Base-by-base conservation (phyloP, 108 stramenopile genomes). In the Pelagomonas calceolata region DNA sequence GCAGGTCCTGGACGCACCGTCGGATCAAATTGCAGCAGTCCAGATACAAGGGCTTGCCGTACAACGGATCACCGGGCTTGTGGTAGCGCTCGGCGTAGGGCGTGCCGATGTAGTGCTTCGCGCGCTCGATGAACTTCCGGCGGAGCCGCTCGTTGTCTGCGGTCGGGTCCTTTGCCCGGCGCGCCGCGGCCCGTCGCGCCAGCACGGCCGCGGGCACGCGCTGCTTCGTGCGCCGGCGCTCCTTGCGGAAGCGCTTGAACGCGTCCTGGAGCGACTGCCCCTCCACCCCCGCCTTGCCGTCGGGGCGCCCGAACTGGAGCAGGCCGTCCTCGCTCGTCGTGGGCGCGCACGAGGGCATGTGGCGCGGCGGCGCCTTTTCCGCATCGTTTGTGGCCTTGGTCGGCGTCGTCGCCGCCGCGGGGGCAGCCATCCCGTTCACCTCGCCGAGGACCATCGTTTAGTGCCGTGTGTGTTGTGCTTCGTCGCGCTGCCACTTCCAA, bases 71-170 rank as follows among this genome's bases (percentile, higher is more conserved):
- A 12, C 33, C 44, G 29, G 30, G 26, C 32, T 45, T 30, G 46
- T 79, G 72, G 74, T 79, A 79, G n/a, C 66, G 34, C 33, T 63
- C 64, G n/a, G 73, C 73, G 66, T 79, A 79, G 66, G 78, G 78
- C 15, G 69, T 67, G n/a, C 78, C 78, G 4, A 79, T 35, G 70
- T 79, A 79, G 17, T 66, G 64, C 78, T 79, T 75, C 31, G 32
- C n/a, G 31, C 51, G 72, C 26, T 70, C 69, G 60, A 79, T 70
- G 66, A 79, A 79, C 69, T 70, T 70, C 30, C 21, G 21, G 12
- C 78, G 68, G n/a, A 79, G 69, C 21, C 51, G 10, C 51, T 12
- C 0, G 10, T 33, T 65, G 31, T 32, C 12, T 0, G 14, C 65
- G 15, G 31, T 32, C 7, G 65, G 65, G 33, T 65, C 33, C 65